A percentile compares a stretch with the other conserved stretches of the same genome.
These are phyloP conservation scores for Chaetomiaceae sp. DNA, from an alignment of 2,329 filamentous ascomycete genomes.

Conservation along the genomic window DNA sequence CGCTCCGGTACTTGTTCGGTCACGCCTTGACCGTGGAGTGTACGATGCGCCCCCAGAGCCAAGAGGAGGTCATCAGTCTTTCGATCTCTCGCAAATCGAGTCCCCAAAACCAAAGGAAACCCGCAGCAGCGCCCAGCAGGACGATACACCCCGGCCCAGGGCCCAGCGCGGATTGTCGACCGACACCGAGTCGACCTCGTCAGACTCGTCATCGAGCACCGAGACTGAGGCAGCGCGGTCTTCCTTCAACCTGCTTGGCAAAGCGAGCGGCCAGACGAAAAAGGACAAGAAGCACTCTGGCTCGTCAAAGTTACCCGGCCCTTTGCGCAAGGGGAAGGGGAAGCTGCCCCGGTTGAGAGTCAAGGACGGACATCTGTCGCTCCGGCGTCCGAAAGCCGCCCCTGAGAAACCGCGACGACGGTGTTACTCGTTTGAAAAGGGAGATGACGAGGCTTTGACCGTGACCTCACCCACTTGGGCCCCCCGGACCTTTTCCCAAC, in stretches of 20 bases:
- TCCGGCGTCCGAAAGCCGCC: neutral
- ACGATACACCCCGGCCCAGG: neutral
- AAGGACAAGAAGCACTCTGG: neutral
- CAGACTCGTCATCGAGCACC: neutral
- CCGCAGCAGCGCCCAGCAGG: neutral
- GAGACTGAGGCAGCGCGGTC: neutral
- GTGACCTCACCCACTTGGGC: constrained; percentile 1
- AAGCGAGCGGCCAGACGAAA: neutral
- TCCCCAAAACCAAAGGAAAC: neutral
- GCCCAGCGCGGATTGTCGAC: neutral
- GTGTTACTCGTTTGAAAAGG: constrained; percentile 13
- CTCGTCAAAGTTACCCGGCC: neutral
- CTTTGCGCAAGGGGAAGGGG: neutral
- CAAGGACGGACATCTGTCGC: neutral
- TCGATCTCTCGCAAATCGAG: neutral
- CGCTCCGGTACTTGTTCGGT: constrained; percentile 2
- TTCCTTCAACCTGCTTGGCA: neutral
- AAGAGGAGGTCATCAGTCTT: neutral
- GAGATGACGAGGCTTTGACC: constrained; percentile 5
- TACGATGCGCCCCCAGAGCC: no score
- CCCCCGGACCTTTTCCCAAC: neutral
- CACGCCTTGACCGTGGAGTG: no score
- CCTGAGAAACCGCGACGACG: neutral
- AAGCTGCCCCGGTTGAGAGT: neutral
- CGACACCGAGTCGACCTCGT: constrained; percentile 2